A percentile compares a stretch with the other conserved stretches of the same genome.
phyloP scores from a whole-genome alignment of 345 rosid genomes.

The Adansonia digitata region DNA sequence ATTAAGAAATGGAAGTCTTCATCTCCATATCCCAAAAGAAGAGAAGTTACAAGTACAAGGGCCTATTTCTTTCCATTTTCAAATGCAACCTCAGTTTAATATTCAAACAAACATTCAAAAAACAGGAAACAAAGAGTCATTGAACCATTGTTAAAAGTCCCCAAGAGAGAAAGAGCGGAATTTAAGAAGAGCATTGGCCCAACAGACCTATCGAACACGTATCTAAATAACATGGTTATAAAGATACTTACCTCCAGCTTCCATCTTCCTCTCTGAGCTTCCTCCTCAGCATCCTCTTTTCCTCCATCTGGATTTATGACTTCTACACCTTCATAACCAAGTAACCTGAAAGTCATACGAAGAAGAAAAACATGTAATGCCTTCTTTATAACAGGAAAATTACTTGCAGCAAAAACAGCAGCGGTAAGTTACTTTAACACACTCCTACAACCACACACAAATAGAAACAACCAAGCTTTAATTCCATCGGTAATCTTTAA shows the following conservation, averaged over 20 bases:
- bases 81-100: too few relatives aligned
- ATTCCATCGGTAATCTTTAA: too few relatives aligned
- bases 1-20: neutral
- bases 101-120: too few relatives aligned
- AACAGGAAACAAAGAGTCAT: too few relatives aligned
- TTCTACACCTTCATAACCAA: slow-evolving; percentile 78
- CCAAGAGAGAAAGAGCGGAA: neutral
- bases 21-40: neutral
- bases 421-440: too few relatives aligned
- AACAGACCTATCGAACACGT: neutral
- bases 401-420: too few relatives aligned
- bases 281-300: slow-evolving; percentile 87
- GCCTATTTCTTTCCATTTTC: too few relatives aligned
- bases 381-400: neutral
- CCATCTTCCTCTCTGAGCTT: slow-evolving; percentile 95
- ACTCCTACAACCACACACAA: too few relatives aligned
- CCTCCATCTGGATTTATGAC: slow-evolving; percentile 95
- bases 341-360: slow-evolving; percentile 29
- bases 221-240: neutral
- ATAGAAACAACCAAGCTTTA: too few relatives aligned
- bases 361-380: neutral
- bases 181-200: neutral
- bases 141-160: neutral
- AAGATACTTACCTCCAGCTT: slow-evolving; percentile 53
- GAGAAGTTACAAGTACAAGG: too few relatives aligned